Evolutionary conservation across 139 green algal species (phyloP).

Genomic region (Spirogloea muscicola): DNA sequence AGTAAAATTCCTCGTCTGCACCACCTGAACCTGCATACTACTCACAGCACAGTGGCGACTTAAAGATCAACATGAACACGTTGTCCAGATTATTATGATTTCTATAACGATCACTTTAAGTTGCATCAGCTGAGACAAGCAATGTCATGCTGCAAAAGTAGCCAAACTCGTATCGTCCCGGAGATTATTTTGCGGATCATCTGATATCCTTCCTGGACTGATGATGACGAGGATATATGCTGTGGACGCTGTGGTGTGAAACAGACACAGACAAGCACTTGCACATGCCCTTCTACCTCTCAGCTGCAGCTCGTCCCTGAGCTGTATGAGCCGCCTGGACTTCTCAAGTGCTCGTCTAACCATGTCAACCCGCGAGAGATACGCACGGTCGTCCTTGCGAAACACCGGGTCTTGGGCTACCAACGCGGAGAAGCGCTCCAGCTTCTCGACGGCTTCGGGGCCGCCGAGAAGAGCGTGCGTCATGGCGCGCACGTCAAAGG

Average conservation of each 20-base stretch:
- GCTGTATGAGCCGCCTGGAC: not conserved
- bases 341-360: conserved; percentile 1
- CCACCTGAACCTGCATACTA: not conserved
- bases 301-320: not conserved
- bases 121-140: not conserved
- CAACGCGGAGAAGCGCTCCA: conserved; percentile 21
- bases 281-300: too few relatives aligned
- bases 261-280: too few relatives aligned
- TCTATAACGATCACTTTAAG: too few relatives aligned
- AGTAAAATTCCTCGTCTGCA: conserved; percentile 6
- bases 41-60: not conserved
- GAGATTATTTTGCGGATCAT: too few relatives aligned
- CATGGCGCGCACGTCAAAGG: conserved; percentile 66
- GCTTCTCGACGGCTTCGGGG: conserved; percentile 63
- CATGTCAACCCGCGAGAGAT: not conserved
- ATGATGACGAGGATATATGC: too few relatives aligned
- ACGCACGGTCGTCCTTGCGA: not conserved
- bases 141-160: too few relatives aligned
- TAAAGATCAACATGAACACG: conserved; percentile 4
- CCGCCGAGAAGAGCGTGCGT: conserved; percentile 65
- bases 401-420: conserved; percentile 20
- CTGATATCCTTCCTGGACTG: too few relatives aligned
- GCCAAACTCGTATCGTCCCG: too few relatives aligned
- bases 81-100: too few relatives aligned
- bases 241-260: too few relatives aligned